phyloP scores from a whole-genome alignment of 2,329 filamentous ascomycete genomes.

The Talaromyces sp. region DNA sequence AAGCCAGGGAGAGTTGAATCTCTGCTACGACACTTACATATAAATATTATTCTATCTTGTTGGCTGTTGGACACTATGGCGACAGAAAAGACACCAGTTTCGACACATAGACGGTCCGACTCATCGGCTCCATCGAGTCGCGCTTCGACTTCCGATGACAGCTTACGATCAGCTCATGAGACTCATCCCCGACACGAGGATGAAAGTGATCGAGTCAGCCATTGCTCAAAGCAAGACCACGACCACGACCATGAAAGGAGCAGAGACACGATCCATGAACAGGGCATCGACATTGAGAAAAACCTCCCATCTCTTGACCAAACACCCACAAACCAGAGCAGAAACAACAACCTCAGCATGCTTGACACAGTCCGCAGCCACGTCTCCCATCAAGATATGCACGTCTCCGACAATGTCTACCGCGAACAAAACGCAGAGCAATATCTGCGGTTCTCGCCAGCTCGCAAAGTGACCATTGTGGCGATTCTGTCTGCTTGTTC shows the following conservation, averaged over 20 bases:
- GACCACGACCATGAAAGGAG: background rate
- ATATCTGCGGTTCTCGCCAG: slow-evolving; percentile 62
- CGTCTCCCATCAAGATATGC: slow-evolving; percentile 32
- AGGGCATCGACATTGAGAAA: slow-evolving; percentile 8
- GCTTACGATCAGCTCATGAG: background rate
- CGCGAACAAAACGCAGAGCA: slow-evolving; percentile 49
- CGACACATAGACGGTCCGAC: background rate
- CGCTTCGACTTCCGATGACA: background rate
- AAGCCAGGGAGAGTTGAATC: background rate
- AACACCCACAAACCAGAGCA: slow-evolving; percentile 13
- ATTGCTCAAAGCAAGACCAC: background rate
- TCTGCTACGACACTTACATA: background rate
- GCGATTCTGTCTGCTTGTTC: slow-evolving; percentile 68
- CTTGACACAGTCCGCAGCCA: slow-evolving; percentile 33
- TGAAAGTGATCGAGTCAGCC: background rate
- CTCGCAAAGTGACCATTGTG: slow-evolving; percentile 65
- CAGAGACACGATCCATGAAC: background rate
- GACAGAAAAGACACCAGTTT: background rate
- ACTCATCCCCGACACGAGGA: background rate
- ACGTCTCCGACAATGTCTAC: slow-evolving; percentile 29
- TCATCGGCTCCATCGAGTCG: background rate
- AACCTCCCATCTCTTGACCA: background rate
- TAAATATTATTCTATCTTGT: background rate
- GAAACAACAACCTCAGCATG: slow-evolving; percentile 19
- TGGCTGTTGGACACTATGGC: background rate